Evolutionary conservation across 1,284 basidiomycete genomes (phyloP).

Genomic region (Takashimella tepidaria): DNA sequence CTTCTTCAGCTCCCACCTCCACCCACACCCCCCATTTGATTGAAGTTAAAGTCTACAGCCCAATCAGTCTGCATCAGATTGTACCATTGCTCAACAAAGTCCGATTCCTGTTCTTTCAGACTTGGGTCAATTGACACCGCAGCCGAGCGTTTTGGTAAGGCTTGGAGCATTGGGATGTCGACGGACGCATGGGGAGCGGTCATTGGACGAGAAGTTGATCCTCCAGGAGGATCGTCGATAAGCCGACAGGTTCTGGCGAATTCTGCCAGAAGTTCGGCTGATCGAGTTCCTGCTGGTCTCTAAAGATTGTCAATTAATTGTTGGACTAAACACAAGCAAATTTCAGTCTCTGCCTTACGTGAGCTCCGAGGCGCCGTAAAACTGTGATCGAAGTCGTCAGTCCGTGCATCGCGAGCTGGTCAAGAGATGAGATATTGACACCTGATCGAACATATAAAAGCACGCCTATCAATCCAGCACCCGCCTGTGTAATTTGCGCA

Average conservation of each 20-base stretch:
- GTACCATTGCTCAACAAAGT: conserved; percentile 28
- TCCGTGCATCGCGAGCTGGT: conserved; percentile 27
- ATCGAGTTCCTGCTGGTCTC: conserved; percentile 29
- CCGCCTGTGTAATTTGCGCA: conserved; percentile 32
- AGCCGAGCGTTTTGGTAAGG: conserved; percentile 14
- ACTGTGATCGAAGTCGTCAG: conserved; percentile 26
- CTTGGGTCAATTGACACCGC: neutral
- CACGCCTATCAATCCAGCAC: conserved; percentile 32
- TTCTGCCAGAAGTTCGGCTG: conserved; percentile 27
- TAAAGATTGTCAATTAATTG: conserved; percentile 1
- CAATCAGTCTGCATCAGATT: conserved; percentile 20
- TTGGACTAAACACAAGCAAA: neutral
- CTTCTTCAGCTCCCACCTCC: neutral
- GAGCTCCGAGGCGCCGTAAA: conserved; percentile 20
- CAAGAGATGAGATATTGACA: conserved; percentile 9
- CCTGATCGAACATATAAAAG: conserved; percentile 26
- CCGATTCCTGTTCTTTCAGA: conserved; percentile 8
- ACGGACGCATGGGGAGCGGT: conserved; percentile 8
- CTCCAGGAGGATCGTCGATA: conserved; percentile 16
- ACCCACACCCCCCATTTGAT: neutral
- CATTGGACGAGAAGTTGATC: conserved; percentile 8
- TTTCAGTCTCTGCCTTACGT: conserved; percentile 9
- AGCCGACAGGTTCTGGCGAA: conserved; percentile 30
- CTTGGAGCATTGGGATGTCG: conserved; percentile 33
- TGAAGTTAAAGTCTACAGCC: conserved; percentile 15